Evolutionary conservation across 129 eudicot genomes (phyloP), one percentile per base, ranked within the genome.

Genomic region (Arctium lappa): DNA sequence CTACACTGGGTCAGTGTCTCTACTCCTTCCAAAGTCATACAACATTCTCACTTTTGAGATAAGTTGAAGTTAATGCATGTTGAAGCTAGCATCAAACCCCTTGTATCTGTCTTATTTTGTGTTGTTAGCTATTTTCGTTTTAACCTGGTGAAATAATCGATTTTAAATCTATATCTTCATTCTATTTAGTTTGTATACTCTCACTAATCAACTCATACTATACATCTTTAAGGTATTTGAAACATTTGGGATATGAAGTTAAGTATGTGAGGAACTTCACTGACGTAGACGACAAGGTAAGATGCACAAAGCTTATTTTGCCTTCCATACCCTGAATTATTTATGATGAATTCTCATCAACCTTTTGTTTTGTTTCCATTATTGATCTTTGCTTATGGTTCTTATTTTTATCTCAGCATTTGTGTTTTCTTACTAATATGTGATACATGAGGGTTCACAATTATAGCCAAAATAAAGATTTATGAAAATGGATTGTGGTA

Each of bases 221-320:
- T 78, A 34, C 18, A 75, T 18, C 32, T 79, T 83, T 79, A 86
- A 94, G 98, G 87, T 92, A 89, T 76, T 81, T 94, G 74, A 89
- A 76, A 83, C 86, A 89, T 77, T 80, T 94, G 90, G 96, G 96
- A 56, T 94, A 92, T 83, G 96, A 92, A 79, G 97, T 94, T 40
- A 88, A 73, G 3, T 92, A 92, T 72, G 98, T 94, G 40, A 91
- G 96, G 76, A 92, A 91, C 80, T 94, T 94, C 88, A 94, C 97
- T 15, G 98, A 94, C 11, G 93, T 94, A 32, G 98, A 92, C 85
- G 98, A 94, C 87, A 94, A 92, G 96, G 97, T 92, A 75, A 87
- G 91, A 89, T 65, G 85, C 62, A 44, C 46, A 74, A 85, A 71
- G 72, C 63, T 16, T 42, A 50, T 7, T 32, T 70, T 73, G 6